Evolutionary conservation across 1,139 yeast genomes (phyloP).

Genomic region (Diutina sp.): DNA sequence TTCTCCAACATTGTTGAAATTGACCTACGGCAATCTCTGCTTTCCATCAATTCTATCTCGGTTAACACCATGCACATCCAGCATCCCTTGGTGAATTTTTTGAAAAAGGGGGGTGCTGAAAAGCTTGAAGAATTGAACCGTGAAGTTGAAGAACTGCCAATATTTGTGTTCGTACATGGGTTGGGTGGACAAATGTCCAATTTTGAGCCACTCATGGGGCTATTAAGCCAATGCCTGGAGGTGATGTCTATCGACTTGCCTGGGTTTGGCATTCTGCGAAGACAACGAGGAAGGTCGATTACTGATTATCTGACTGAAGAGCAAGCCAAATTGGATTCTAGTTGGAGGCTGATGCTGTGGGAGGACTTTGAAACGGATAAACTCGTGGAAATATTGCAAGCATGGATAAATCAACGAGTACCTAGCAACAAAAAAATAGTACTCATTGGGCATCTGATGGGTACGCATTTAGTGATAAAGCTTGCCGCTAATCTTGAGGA

Average conservation of each 20-base stretch:
- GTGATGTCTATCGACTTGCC: slow-evolving; percentile 58
- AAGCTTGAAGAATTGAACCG: slow-evolving; percentile 11
- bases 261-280: slow-evolving; percentile 52
- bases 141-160: slow-evolving; percentile 38
- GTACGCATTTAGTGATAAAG: slow-evolving; percentile 42
- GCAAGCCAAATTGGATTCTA: slow-evolving; percentile 14
- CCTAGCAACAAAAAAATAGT: slow-evolving; percentile 37
- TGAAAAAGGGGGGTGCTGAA: slow-evolving; percentile 18
- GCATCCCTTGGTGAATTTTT: slow-evolving; percentile 39
- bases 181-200: slow-evolving; percentile 70
- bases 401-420: slow-evolving; percentile 25
- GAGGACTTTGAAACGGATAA: slow-evolving; percentile 34
- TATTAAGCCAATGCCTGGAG: slow-evolving; percentile 55
- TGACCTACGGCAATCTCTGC: slow-evolving; percentile 13
- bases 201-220: slow-evolving; percentile 53
- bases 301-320: slow-evolving; percentile 15
- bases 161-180: slow-evolving; percentile 56
- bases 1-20: slow-evolving; percentile 26
- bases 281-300: slow-evolving; percentile 4
- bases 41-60: slow-evolving; percentile 21
- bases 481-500: slow-evolving; percentile 30
- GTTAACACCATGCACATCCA: slow-evolving; percentile 35
- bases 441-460: slow-evolving; percentile 68
- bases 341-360: slow-evolving; percentile 23
- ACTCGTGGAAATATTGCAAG: slow-evolving; percentile 32